Percentiles rank a stretch among this genome's conserved stretches.
These are phyloP conservation scores for Neocucurbitaria cava DNA, from an alignment of 2,329 filamentous ascomycete genomes.

Conservation along the genomic window DNA sequence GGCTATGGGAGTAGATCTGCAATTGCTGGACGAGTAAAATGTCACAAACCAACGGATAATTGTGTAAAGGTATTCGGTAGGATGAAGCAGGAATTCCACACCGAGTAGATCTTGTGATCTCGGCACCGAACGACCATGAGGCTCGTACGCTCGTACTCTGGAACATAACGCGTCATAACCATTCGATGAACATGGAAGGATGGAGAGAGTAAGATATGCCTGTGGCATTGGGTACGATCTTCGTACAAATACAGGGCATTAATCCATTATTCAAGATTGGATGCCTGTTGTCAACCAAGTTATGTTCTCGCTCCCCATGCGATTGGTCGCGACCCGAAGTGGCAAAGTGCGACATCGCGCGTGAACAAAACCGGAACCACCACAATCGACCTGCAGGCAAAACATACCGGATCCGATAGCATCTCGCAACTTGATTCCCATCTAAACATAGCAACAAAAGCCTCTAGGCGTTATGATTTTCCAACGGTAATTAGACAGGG, in stretches of 20 bases:
- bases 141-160: background rate
- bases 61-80: background rate
- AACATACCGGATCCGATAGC: constrained; percentile 1
- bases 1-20: background rate
- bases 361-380: background rate
- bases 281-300: background rate
- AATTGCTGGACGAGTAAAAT: background rate
- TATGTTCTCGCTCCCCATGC: background rate
- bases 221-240: background rate
- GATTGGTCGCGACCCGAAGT: background rate
- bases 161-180: background rate
- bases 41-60: background rate
- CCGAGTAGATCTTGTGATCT: too few relatives aligned
- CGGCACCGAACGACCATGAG: background rate
- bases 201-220: background rate
- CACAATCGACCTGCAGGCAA: background rate
- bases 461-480: background rate
- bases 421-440: too few relatives aligned
- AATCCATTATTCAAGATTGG: background rate
- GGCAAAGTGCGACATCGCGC: constrained; percentile 1
- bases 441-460: constrained; percentile 1
- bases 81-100: too few relatives aligned
- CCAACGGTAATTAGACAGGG: background rate
- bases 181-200: background rate
- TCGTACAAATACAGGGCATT: background rate